Evolutionary conservation across 257 asterid species (phyloP).

Genomic region (Solanum chiquidenum): DNA sequence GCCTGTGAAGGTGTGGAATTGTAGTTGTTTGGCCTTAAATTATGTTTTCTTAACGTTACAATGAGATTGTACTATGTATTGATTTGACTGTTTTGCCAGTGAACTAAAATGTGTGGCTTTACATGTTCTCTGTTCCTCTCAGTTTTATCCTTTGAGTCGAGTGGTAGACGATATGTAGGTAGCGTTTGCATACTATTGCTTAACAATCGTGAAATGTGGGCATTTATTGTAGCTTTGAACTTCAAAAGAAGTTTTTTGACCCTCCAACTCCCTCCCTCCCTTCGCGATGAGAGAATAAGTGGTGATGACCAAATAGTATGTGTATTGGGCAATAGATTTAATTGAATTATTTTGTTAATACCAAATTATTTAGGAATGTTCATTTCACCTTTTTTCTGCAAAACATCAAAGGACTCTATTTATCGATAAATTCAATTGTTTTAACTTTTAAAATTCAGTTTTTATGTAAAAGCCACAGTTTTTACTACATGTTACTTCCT

Average conservation of each 20-base stretch:
- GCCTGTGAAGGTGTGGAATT: not conserved
- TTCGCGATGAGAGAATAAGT: not conserved
- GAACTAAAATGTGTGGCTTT: not conserved
- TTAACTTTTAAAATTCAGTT: not conserved
- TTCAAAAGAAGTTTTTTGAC: not conserved
- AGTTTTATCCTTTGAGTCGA: not conserved
- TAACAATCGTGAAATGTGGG: not conserved
- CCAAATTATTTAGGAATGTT: not conserved
- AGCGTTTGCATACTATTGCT: not conserved
- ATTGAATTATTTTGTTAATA: not conserved
- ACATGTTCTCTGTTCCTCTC: not conserved
- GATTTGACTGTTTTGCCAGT: not conserved
- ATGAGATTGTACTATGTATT: not conserved
- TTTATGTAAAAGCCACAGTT: not conserved
- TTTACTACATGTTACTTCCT: not conserved
- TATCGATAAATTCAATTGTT: not conserved
- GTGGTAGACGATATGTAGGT: not conserved
- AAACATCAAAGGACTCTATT: not conserved
- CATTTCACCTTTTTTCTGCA: not conserved
- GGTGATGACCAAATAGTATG: not conserved
- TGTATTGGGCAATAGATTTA: not conserved
- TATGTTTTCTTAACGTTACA: not conserved
- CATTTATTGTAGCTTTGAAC: not conserved
- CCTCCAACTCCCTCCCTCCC: not conserved
- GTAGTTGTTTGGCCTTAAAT: not conserved